Evolutionary conservation across 1,139 yeast genomes (phyloP), one percentile per base, ranked within the genome.

Genomic region (Zygosaccharomyces pseudobailii): DNA sequence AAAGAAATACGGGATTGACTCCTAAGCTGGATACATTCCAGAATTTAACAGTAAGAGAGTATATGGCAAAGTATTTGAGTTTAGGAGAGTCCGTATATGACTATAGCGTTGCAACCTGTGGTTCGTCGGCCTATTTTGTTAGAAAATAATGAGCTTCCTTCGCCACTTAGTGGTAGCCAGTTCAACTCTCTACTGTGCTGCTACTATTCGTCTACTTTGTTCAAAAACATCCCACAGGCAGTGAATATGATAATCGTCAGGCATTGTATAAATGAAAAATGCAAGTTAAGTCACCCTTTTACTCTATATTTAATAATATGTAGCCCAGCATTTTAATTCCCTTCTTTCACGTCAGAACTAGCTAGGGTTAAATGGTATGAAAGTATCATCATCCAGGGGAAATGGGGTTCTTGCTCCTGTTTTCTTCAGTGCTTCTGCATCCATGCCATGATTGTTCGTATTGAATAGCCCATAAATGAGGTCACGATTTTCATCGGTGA

Each of bases 81-180:
- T 67, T 84, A 30, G 98, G 98, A n/a, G 98, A 92, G 61, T 79
- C 81, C 66, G 71, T 86, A 4, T 82, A 84, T 58, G 96, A 89
- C 62, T 76, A 79, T 49, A 72, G 87, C 33, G 83, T 85, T 10
- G 86, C 88, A 5, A 75, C 79, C 55, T 78, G 88, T 73, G 81
- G 84, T 41, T 74, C 84, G 8, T 84, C 95, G 2, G 76, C 78
- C 19, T 87, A 84, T 67, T 92, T 89, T 68, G 81, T 74, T 53
- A 79, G 92, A 59, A 77, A 71, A 57, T 77, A 56, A 53, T n/a
- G 17, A 30, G 33, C 13, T 19, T 30, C 7, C 33, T n/a, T 13
- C 17, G 17, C 17, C 17, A 13, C 17, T 13, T 13, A 13, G 17
- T 13, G 17, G 17, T 13, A 13, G 17, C 17, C 17, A 13, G 17